Conservation (phyloP, 495 filamentous ascomycete genomes). For the Entonaema liquescens region DNA sequence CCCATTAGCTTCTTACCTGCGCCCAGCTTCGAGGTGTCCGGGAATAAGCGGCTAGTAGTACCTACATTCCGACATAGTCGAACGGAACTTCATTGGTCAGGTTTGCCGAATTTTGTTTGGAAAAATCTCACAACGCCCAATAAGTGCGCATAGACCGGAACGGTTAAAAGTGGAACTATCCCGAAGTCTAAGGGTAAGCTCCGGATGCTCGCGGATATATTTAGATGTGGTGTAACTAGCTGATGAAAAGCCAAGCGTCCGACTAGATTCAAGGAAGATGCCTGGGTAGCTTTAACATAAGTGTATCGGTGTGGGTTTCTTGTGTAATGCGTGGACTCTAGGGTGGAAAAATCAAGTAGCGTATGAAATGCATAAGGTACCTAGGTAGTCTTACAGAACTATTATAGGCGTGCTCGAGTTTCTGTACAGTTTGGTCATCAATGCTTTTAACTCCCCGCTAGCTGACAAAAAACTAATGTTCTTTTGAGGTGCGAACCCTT, state of each 20-base stretch:
- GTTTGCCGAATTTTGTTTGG: background rate
- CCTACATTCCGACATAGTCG: background rate
- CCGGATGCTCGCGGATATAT: background rate
- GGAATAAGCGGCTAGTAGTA: background rate
- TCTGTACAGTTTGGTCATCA: slow-evolving; percentile 27
- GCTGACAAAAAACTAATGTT: slow-evolving; percentile 15
- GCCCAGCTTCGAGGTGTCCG: too few relatives aligned
- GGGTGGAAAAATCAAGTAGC: background rate
- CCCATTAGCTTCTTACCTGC: too few relatives aligned
- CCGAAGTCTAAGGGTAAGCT: slow-evolving; percentile 10
- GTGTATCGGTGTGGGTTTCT: background rate
- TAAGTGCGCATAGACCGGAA: slow-evolving; percentile 8
- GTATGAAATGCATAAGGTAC: background rate
- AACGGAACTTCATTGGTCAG: background rate
- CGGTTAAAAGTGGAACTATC: slow-evolving; percentile 21
- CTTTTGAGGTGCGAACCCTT: slow-evolving; percentile 20
- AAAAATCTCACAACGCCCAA: background rate
- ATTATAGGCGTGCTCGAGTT: background rate
- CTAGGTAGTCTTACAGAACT: background rate
- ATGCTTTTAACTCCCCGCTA: slow-evolving; percentile 36
- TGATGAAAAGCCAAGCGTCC: background rate
- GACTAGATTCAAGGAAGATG: background rate
- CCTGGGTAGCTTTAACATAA: background rate
- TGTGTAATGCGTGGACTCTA: slow-evolving; percentile 3
- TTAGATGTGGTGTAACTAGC: background rate